Evolutionary conservation across 768 basidiomycete genomes (phyloP).

Genomic region (Phylloporus rhodoxanthus): DNA sequence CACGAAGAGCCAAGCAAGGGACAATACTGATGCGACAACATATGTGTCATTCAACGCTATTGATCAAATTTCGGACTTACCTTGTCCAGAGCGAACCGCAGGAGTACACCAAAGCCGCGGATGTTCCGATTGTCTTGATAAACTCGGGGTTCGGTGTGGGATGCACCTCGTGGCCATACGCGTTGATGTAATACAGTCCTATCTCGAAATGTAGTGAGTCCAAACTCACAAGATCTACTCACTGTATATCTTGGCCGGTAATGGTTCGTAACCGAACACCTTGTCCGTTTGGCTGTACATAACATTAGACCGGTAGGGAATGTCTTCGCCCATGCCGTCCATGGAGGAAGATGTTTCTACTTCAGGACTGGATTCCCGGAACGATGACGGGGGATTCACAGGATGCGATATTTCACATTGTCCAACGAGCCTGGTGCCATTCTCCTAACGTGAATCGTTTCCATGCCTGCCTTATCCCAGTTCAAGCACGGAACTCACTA

Average conservation of each 20-base stretch:
- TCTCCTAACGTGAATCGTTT: constrained; percentile 42
- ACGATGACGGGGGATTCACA: constrained; percentile 32
- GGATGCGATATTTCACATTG: constrained; percentile 95
- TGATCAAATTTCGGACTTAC: constrained; percentile 32
- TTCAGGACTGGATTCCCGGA: constrained; percentile 25
- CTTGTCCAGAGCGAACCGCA: constrained; percentile 95
- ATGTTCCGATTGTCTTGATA: constrained; percentile 51
- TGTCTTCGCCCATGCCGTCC: constrained; percentile 49
- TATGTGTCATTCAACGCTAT: constrained; percentile 4
- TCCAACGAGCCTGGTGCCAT: constrained; percentile 74
- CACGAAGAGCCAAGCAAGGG: constrained; percentile 84
- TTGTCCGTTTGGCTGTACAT: constrained; percentile 57
- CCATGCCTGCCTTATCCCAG: constrained; percentile 34
- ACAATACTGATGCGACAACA: constrained; percentile 52
- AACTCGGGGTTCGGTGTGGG: constrained; percentile 83
- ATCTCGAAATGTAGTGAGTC: constrained; percentile 9
- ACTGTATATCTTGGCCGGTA: constrained; percentile 62
- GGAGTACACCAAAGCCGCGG: constrained; percentile 78
- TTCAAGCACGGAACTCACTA: constrained; percentile 52
- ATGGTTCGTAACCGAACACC: constrained; percentile 43
- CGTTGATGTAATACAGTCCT: constrained; percentile 87
- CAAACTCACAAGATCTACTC: constrained; percentile 26
- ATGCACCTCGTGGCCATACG: constrained; percentile 88
- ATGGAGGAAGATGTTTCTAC: constrained; percentile 41
- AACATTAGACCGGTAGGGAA: constrained; percentile 51